phyloP scores from a whole-genome alignment of 352 stramenopile genomes.

The Pythium monospermum region DNA sequence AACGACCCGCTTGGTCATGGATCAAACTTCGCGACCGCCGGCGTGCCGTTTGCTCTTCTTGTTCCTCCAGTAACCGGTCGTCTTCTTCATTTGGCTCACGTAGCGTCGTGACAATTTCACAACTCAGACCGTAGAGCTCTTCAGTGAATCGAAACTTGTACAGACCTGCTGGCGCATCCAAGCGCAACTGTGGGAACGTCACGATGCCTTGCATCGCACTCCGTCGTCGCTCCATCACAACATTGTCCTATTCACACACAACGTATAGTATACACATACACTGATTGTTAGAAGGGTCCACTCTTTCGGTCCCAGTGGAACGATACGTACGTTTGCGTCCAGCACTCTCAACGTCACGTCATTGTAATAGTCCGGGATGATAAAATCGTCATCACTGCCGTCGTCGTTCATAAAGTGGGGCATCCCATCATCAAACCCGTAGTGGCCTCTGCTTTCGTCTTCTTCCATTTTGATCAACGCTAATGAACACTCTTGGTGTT shows the following conservation, averaged over 20 bases:
- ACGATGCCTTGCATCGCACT: constrained; percentile 44
- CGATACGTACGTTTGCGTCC: constrained; percentile 14
- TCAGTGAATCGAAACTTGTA: constrained; percentile 73
- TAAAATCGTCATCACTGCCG: constrained; percentile 58
- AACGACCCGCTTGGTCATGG: constrained; percentile 10
- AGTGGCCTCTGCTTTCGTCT: no score
- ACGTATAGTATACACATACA: background rate
- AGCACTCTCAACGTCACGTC: constrained; percentile 50
- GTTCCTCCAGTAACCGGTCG: constrained; percentile 35
- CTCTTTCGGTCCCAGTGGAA: background rate
- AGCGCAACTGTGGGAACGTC: constrained; percentile 47
- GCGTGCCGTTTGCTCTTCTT: constrained; percentile 18
- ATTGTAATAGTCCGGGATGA: constrained; percentile 62
- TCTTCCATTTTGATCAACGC: constrained; percentile 75
- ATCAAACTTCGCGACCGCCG: constrained; percentile 1
- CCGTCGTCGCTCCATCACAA: constrained; percentile 52
- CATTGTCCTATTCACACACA: constrained; percentile 32
- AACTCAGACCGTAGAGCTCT: constrained; percentile 47
- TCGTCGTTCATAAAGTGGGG: constrained; percentile 69
- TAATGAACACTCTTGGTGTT: constrained; percentile 60
- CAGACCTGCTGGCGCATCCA: constrained; percentile 64
- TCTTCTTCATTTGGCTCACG: constrained; percentile 40
- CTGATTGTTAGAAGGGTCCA: no score
- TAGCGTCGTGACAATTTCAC: constrained; percentile 49
- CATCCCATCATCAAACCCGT: constrained; percentile 44